These are phyloP conservation scores for Nicotiana paniculata DNA, from an alignment of 257 asterid species.

Conservation along the genomic window DNA sequence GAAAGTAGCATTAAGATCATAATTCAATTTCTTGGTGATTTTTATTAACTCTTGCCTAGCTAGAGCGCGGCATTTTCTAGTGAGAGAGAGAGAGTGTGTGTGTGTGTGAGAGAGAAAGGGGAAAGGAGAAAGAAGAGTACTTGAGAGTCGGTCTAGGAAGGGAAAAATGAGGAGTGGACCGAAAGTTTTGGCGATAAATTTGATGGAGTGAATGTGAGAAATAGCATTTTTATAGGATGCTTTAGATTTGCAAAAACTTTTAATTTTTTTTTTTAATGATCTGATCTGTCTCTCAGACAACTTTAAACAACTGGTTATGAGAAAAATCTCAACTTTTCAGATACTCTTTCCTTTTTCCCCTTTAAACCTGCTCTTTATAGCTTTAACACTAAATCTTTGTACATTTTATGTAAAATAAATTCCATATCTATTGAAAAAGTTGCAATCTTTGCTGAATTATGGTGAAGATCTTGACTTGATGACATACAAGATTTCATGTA, in stretches of 20 bases:
- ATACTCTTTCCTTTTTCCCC: slow-evolving; percentile 19
- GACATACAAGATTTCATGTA: slow-evolving; percentile 27
- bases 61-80: not conserved
- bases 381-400: not conserved
- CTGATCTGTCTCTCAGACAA: slow-evolving; percentile 54
- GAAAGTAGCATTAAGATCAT: not conserved
- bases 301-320: slow-evolving; percentile 37
- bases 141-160: slow-evolving; percentile 35
- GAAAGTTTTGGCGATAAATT: slow-evolving; percentile 52
- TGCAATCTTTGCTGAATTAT: slow-evolving; percentile 37
- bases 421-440: slow-evolving; percentile 3
- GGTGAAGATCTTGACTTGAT: slow-evolving; percentile 30
- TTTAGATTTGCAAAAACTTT: slow-evolving; percentile 45
- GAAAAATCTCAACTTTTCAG: slow-evolving; percentile 48
- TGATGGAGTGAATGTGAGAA: slow-evolving; percentile 3
- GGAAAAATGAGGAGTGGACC: slow-evolving; percentile 32
- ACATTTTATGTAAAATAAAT: not conserved
- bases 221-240: no score
- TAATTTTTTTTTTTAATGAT: slow-evolving; percentile 15
- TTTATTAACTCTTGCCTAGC: no score
- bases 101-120: no score
- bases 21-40: not conserved
- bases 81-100: no score
- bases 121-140: slow-evolving; percentile 12
- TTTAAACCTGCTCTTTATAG: slow-evolving; percentile 3